Evolutionary conservation across 768 basidiomycete species (phyloP).

Genomic region (Panellus pusillus): DNA sequence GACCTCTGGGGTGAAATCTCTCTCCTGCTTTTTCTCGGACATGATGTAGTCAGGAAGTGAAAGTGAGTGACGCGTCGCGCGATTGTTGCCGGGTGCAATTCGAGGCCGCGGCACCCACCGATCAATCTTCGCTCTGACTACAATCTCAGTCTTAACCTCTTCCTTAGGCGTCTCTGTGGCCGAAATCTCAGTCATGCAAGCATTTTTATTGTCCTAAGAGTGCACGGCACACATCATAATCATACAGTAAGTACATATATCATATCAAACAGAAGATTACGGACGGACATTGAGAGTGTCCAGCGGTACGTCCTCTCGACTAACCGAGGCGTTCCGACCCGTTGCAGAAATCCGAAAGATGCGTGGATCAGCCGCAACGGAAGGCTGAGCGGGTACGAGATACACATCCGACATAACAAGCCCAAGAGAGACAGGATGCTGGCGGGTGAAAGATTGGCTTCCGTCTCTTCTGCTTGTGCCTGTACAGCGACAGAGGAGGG

Average conservation of each 20-base stretch:
- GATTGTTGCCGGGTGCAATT: conserved; percentile 41
- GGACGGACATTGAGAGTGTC: conserved; percentile 48
- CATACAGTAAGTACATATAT: conserved; percentile 31
- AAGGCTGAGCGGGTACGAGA: conserved; percentile 50
- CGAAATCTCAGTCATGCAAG: conserved; percentile 17
- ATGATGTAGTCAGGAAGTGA: conserved; percentile 52
- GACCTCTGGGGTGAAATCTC: conserved; percentile 85
- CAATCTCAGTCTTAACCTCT: conserved; percentile 17
- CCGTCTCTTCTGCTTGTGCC: background rate
- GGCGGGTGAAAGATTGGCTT: conserved; percentile 30
- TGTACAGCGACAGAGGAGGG: background rate
- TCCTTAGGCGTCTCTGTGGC: conserved; percentile 26
- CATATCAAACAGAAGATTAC: conserved; percentile 39
- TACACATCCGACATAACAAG: conserved; percentile 47
- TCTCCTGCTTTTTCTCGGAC: conserved; percentile 84
- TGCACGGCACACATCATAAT: conserved; percentile 36
- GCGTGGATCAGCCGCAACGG: conserved; percentile 41
- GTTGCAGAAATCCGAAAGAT: conserved; percentile 15
- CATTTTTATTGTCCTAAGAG: conserved; percentile 32
- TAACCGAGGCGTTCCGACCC: conserved; percentile 6
- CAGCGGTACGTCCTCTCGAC: conserved; percentile 34
- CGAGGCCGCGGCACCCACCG: conserved; percentile 26
- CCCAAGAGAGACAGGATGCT: conserved; percentile 45
- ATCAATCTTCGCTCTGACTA: conserved; percentile 14
- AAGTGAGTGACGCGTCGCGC: conserved; percentile 66